Conservation (phyloP, 345 rosid species). For the Populus simonii region DNA sequence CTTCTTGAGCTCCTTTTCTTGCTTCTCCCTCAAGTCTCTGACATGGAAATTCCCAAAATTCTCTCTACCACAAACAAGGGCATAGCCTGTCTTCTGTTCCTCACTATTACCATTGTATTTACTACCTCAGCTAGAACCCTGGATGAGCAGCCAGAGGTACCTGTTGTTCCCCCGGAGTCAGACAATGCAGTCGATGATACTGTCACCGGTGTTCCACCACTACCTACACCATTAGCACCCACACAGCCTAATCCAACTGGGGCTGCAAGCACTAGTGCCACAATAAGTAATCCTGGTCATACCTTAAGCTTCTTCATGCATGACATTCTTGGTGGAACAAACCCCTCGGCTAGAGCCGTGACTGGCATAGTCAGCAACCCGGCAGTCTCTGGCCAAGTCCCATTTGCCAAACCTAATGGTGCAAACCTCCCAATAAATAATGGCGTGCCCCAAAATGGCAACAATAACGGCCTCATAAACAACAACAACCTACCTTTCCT, state of each 20-base stretch:
- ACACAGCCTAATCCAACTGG: background rate
- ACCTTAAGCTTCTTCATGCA: slow-evolving; percentile 61
- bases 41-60: background rate
- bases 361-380: slow-evolving; percentile 70
- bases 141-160: background rate
- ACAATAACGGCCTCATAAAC: slow-evolving; percentile 61
- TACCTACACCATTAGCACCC: slow-evolving; percentile 5
- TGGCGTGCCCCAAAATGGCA: slow-evolving; percentile 57
- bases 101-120: slow-evolving; percentile 2
- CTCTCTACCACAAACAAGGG: background rate
- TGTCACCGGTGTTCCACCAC: background rate
- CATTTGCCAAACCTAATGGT: slow-evolving; percentile 83
- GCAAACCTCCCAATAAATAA: slow-evolving; percentile 66
- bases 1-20: background rate
- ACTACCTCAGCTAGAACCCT: slow-evolving; percentile 10
- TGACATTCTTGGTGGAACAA: slow-evolving; percentile 74
- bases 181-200: background rate
- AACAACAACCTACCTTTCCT: slow-evolving; percentile 86
- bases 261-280: background rate
- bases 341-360: slow-evolving; percentile 68
- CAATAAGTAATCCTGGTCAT: background rate
- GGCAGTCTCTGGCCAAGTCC: slow-evolving; percentile 63
- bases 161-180: slow-evolving; percentile 7
- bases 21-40: background rate
- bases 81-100: slow-evolving; percentile 1